These are phyloP conservation scores for Circinella minor DNA, from an alignment of 371 early-diverging fungal species.

Conservation along the genomic window DNA sequence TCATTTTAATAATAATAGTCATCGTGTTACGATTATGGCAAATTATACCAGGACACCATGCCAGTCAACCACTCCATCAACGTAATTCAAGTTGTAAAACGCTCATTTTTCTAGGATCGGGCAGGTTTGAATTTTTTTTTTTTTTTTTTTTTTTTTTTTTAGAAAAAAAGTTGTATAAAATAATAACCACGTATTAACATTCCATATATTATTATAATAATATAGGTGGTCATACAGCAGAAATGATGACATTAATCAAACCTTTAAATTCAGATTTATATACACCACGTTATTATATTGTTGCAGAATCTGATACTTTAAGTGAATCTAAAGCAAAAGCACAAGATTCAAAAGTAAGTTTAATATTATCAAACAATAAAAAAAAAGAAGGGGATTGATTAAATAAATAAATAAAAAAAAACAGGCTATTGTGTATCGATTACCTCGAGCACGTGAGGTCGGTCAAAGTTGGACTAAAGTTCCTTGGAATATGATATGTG, in stretches of 20 bases:
- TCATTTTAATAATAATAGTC: background rate
- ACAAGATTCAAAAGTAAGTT: conserved; percentile 39
- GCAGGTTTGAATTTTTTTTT: conserved; percentile 16
- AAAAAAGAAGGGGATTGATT: too few species aligned
- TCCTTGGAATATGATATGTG: conserved; percentile 51
- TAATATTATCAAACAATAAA: too few species aligned
- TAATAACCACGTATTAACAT: too few species aligned
- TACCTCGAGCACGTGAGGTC: conserved; percentile 76
- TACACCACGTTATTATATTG: conserved; percentile 63
- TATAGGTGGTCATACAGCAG: conserved; percentile 77
- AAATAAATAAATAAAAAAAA: too few species aligned
- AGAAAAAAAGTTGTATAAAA: too few species aligned
- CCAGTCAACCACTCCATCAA: background rate
- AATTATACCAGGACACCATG: conserved; percentile 8
- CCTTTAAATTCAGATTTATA: conserved; percentile 54
- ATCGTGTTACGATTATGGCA: conserved; percentile 1
- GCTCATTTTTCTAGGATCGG: conserved; percentile 54
- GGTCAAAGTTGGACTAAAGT: conserved; percentile 72
- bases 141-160: too few species aligned
- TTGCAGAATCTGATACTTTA: conserved; percentile 64
- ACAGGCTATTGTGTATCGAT: conserved; percentile 47
- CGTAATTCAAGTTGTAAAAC: conserved; percentile 26
- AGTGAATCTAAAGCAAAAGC: conserved; percentile 58
- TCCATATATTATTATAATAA: background rate
- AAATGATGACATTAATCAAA: conserved; percentile 75